Conservation (phyloP, 768 basidiomycete species). For the Boletus sensibilis region DNA sequence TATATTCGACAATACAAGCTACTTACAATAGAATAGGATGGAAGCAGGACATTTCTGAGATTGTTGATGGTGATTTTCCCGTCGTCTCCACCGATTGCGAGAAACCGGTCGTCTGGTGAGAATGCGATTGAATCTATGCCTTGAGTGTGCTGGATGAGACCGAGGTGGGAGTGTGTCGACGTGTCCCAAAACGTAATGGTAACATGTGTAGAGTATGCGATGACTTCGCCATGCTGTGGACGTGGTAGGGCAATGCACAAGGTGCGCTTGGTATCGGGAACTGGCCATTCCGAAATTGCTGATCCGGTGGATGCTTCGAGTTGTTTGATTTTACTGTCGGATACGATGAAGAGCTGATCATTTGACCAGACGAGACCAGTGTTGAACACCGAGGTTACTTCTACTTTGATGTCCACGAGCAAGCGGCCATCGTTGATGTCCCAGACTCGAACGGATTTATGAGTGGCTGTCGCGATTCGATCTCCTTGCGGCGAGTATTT, state of each 20-base stretch:
- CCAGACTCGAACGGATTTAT: background rate
- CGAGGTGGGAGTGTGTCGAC: background rate
- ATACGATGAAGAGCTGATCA: background rate
- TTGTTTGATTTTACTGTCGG: background rate
- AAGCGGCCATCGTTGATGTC: background rate
- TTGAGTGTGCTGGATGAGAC: background rate
- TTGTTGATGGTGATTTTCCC: background rate
- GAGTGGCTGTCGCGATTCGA: background rate
- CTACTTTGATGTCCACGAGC: background rate
- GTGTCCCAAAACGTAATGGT: background rate
- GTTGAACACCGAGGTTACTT: background rate
- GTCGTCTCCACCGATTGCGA: background rate
- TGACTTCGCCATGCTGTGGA: background rate
- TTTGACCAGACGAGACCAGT: background rate
- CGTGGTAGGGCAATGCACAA: background rate
- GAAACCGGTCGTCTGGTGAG: background rate
- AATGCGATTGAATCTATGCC: background rate
- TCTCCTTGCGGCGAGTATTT: conserved; percentile 1
- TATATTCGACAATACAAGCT: too few species aligned
- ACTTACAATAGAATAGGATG: background rate
- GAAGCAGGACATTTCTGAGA: background rate
- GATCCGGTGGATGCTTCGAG: background rate
- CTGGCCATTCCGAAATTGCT: background rate
- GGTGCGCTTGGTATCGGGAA: background rate
- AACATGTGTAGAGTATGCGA: background rate